Percentiles rank a stretch among this genome's conserved stretches.
phyloP scores from a whole-genome alignment of 2,329 filamentous ascomycete species.

The Thielaviopsis populi region DNA sequence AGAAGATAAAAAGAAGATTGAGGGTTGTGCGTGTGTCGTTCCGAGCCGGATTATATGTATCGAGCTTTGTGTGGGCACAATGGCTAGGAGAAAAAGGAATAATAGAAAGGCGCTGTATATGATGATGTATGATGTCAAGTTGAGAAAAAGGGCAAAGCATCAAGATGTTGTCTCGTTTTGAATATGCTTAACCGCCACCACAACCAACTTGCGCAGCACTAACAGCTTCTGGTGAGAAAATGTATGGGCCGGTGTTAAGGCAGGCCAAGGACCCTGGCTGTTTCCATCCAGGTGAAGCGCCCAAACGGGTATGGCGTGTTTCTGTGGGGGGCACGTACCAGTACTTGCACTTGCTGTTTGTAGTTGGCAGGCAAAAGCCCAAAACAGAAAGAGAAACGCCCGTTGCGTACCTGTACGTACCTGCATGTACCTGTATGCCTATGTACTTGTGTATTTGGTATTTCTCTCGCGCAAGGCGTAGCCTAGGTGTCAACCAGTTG shows the following conservation, averaged over 20 bases:
- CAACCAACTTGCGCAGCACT: background rate
- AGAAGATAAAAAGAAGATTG: background rate
- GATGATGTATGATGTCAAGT: background rate
- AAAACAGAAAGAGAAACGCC: background rate
- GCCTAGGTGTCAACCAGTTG: no score
- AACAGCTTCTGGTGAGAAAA: background rate
- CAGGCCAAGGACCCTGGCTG: background rate
- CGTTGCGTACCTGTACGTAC: no score
- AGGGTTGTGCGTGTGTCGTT: background rate
- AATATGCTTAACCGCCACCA: background rate
- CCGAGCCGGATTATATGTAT: background rate
- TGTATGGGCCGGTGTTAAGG: background rate
- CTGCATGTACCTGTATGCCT: no score
- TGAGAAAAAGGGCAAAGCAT: background rate
- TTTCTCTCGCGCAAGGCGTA: no score
- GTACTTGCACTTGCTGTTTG: background rate
- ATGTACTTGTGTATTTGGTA: no score
- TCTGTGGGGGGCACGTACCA: background rate
- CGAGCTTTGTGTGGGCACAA: background rate
- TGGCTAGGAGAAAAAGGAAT: background rate
- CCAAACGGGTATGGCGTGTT: background rate
- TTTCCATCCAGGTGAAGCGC: background rate
- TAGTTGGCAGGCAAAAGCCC: background rate
- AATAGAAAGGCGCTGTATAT: background rate
- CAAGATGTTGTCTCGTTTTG: background rate